Evolutionary conservation across 805 yeast genomes (phyloP).

Genomic region (Isabelozyma rhagii): DNA sequence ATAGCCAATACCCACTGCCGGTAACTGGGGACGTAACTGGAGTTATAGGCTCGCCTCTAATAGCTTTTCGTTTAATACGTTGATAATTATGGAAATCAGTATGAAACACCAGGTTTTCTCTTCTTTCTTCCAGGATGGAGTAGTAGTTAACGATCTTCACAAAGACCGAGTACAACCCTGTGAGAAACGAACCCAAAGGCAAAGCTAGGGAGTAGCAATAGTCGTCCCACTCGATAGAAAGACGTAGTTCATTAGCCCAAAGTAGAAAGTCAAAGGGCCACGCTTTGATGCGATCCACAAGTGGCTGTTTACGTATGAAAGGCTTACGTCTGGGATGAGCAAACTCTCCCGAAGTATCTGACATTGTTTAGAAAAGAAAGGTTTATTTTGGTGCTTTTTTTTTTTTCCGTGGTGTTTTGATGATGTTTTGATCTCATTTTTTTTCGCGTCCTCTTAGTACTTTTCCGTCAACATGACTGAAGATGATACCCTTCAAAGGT

Average conservation of each 20-base stretch:
- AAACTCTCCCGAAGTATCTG: not conserved
- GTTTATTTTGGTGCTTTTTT: not conserved
- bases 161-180: constrained; percentile 13
- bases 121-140: constrained; percentile 19
- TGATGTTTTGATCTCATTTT: not conserved
- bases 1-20: not conserved
- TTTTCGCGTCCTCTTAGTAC: not conserved
- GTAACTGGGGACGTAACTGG: not conserved
- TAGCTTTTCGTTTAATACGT: constrained; percentile 16
- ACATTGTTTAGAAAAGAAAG: not conserved
- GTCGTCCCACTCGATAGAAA: constrained; percentile 43
- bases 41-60: not conserved
- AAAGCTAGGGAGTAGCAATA: constrained; percentile 26
- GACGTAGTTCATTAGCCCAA: constrained; percentile 30
- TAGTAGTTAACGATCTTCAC: constrained; percentile 22
- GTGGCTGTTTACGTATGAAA: constrained; percentile 23
- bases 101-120: constrained; percentile 31
- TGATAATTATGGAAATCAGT: constrained; percentile 34
- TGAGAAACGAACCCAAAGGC: constrained; percentile 25
- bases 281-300: constrained; percentile 25
- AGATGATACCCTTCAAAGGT: not conserved
- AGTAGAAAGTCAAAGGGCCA: constrained; percentile 38
- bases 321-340: not conserved
- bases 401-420: not conserved
- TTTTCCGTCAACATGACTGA: not conserved